These are phyloP conservation scores for Begonia loranthoides DNA, from an alignment of 306 rosid genomes.

Conservation along the genomic window DNA sequence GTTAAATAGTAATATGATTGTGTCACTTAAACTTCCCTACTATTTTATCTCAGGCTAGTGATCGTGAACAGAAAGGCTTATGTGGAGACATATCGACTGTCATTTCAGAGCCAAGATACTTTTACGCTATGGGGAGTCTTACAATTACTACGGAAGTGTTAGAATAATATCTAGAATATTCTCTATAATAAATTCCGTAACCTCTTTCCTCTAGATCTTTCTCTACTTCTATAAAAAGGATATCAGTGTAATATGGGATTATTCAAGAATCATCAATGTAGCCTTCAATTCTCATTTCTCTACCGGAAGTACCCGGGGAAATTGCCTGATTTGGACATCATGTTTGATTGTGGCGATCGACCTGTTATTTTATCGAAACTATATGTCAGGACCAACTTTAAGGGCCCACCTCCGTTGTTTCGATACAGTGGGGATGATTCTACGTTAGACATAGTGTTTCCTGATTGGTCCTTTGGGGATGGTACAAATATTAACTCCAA, in stretches of 20 bases:
- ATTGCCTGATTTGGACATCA: slow-evolving; percentile 49
- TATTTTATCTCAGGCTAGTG: slow-evolving; percentile 42
- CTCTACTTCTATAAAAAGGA: too few species aligned
- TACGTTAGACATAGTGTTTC: slow-evolving; percentile 29
- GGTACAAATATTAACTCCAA: slow-evolving; percentile 11
- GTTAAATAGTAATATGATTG: too few species aligned
- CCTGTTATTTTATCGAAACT: slow-evolving; percentile 25
- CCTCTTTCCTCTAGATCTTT: too few species aligned
- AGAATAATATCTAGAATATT: too few species aligned
- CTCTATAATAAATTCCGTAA: too few species aligned
- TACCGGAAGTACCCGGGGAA: slow-evolving; percentile 44
- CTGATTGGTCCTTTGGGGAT: slow-evolving; percentile 53
- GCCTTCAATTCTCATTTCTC: too few species aligned
- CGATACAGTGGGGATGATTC: slow-evolving; percentile 52
- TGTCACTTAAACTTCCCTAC: too few species aligned
- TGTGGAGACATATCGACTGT: slow-evolving; percentile 32
- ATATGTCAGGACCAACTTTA: slow-evolving; percentile 2
- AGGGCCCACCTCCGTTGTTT: slow-evolving; percentile 47
- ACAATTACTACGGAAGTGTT: slow-evolving; percentile 49
- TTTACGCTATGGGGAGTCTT: slow-evolving; percentile 63
- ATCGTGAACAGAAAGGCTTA: slow-evolving; percentile 39
- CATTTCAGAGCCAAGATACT: slow-evolving; percentile 54
- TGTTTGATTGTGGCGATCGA: slow-evolving; percentile 53
- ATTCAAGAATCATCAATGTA: too few species aligned
- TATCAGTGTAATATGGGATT: too few species aligned